Conservation (phyloP, 352 stramenopile species). For the Phytophthora niederhauseri region DNA sequence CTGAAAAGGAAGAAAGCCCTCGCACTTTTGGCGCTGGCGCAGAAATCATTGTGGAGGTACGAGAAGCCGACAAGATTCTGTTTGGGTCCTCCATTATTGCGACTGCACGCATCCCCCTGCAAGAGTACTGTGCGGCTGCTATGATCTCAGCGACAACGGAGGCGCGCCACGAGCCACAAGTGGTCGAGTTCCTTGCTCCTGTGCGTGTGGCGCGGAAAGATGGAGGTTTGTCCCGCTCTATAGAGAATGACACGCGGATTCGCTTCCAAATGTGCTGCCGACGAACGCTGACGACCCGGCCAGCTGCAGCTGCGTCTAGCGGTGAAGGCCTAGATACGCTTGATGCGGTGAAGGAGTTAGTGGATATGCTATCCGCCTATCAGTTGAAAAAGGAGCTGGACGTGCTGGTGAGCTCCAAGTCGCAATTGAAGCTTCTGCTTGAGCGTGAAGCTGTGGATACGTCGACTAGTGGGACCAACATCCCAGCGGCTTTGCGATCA, state of each 20-base stretch:
- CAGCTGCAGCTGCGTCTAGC: conserved; percentile 12
- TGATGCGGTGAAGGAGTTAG: conserved; percentile 34
- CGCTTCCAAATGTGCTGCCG: conserved; percentile 59
- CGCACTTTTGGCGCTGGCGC: conserved; percentile 26
- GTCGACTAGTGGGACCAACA: conserved; percentile 52
- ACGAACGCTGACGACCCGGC: conserved; percentile 30
- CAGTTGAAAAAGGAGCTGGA: conserved; percentile 61
- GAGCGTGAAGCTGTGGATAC: conserved; percentile 79
- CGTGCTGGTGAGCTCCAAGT: conserved; percentile 66
- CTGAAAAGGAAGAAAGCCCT: conserved; percentile 6
- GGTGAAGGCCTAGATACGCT: conserved; percentile 24
- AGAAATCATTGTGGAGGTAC: conserved; percentile 63
- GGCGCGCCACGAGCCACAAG: conserved; percentile 27
- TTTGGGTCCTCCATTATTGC: conserved; percentile 76
- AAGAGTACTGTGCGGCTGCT: conserved; percentile 48
- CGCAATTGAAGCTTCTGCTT: conserved; percentile 67
- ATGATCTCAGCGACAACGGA: conserved; percentile 34
- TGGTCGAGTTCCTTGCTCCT: conserved; percentile 59
- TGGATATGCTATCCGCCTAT: conserved; percentile 43
- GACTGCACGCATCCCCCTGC: conserved; percentile 50
- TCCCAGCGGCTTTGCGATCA: conserved; percentile 31
- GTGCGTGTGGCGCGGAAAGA: conserved; percentile 39
- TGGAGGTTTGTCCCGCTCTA: conserved; percentile 17
- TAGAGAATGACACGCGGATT: conserved; percentile 40
- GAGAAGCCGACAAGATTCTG: conserved; percentile 70